phyloP scores from a whole-genome alignment of 2,329 filamentous ascomycete genomes.

The Phoma sp. region DNA sequence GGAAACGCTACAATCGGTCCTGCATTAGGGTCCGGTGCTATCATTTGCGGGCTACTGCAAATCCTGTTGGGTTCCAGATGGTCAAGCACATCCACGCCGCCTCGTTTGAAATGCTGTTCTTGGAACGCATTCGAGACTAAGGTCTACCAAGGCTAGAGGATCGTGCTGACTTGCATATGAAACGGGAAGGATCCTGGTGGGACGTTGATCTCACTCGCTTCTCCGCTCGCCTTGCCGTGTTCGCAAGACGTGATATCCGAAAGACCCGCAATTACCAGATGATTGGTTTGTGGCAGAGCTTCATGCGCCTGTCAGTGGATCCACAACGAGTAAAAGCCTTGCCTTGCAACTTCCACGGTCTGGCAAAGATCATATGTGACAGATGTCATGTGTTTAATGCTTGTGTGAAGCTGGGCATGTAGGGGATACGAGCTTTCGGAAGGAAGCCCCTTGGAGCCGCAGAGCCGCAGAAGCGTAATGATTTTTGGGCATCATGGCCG shows the following conservation, averaged over 20 bases:
- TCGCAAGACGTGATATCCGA: constrained; percentile 12
- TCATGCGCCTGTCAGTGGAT: background rate
- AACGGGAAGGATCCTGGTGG: constrained; percentile 15
- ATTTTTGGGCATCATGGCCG: background rate
- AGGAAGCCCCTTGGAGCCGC: background rate
- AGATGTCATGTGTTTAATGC: background rate
- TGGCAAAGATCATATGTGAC: background rate
- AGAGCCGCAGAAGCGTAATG: constrained; percentile 8
- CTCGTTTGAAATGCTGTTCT: constrained; percentile 16
- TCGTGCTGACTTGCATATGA: constrained; percentile 17
- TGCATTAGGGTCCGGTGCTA: background rate
- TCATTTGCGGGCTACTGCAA: constrained; percentile 5
- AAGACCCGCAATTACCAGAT: background rate
- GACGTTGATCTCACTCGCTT: constrained; percentile 14
- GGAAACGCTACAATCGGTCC: constrained; percentile 10
- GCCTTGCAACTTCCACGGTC: background rate
- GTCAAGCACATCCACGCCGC: background rate
- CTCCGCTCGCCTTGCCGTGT: constrained; percentile 8
- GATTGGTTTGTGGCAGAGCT: background rate
- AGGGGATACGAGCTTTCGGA: background rate
- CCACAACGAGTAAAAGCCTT: background rate
- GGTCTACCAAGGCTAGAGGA: constrained; percentile 3
- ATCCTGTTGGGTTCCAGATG: constrained; percentile 5
- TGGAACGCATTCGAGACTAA: constrained; percentile 8
- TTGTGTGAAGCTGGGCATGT: background rate